Base-by-base conservation (phyloP, 805 yeast species). In the Myxozyma vanderwaltii region DNA sequence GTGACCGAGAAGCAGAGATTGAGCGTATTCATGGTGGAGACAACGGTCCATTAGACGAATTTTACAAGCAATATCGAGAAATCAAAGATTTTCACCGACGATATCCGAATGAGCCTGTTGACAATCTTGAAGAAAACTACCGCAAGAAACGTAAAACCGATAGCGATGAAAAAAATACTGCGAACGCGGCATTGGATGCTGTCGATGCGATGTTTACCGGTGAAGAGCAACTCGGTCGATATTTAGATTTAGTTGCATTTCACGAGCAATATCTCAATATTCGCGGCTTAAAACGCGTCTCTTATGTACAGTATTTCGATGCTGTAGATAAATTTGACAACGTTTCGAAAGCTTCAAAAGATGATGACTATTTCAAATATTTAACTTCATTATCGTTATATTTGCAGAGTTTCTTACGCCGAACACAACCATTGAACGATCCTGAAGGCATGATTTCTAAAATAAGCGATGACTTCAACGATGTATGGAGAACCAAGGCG, bases 191-290 rank as follows among this genome's bases (percentile, higher is more conserved):
- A 71, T 17, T 64, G 66, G 74, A 63, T 65, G 46, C 63, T 83
- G 63, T 88, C 2, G 80, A 82, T 17, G 53, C 68, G 0, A 50
- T 82, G 4, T 90, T 88, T 69, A 75, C 82, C 0, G 78, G 80
- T 3, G 82, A 79, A 31, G 96, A 91, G 69, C 72, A 73, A 35
- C 81, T 79, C 68, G 96, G 96, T 0, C 80, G 79, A 61, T 82
- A 71, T 63, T 63, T 91, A 19, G 92, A 89, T 61, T 74, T 89
- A 54, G 69, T 76, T 2, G 69, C 69, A 3, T 75, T 78, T 49
- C 86, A 84, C 71, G 81, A 80, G 31, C 65, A 67, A 31, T 87
- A 86, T 82, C 69, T 85, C 39, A 78, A 81, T 54, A 73, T 83
- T 5, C 74, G 71, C 40, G 74, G 74, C 46, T 68, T 74, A 1